Percentiles rank a stretch among this genome's conserved stretches.
Conservation (phyloP, 306 rosid species). For the Mucuna pruriens region DNA sequence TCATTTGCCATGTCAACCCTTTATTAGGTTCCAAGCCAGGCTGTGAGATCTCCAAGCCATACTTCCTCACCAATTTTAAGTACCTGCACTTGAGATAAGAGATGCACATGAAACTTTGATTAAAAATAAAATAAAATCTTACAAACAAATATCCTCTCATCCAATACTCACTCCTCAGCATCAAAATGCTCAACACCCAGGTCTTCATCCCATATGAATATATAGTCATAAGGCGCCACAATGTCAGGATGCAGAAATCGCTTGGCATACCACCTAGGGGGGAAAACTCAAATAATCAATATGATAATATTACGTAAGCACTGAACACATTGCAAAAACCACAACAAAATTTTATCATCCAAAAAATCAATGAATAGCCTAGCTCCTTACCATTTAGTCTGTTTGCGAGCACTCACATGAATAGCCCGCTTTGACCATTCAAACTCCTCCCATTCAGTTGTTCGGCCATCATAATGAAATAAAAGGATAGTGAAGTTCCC, state of each 20-base stretch:
- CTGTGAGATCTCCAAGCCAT: constrained; percentile 96
- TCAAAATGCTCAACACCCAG: constrained; percentile 94
- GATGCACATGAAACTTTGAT: constrained; percentile 5
- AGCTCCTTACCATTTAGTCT: constrained; percentile 84
- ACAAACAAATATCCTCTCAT: background rate
- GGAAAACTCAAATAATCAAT: constrained; percentile 22
- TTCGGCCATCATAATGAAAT: constrained; percentile 94
- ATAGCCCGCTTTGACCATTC: constrained; percentile 96
- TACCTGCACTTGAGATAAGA: constrained; percentile 57
- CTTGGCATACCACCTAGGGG: constrained; percentile 95
- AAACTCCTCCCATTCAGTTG: constrained; percentile 93
- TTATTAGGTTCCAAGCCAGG: constrained; percentile 94
- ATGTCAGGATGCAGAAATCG: constrained; percentile 97
- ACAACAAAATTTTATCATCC: background rate
- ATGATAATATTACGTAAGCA: constrained; percentile 6
- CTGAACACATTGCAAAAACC: background rate
- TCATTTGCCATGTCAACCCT: constrained; percentile 98
- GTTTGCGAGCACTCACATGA: constrained; percentile 89
- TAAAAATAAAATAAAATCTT: background rate
- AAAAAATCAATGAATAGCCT: background rate
- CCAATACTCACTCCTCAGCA: constrained; percentile 83
- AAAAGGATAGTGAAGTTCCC: constrained; percentile 85
- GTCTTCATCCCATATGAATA: constrained; percentile 99
- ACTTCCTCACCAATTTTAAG: constrained; percentile 83
- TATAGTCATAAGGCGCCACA: constrained; percentile 97